Evolutionary conservation across 805 yeast species (phyloP).

Genomic region (Zygoascus tannicola): DNA sequence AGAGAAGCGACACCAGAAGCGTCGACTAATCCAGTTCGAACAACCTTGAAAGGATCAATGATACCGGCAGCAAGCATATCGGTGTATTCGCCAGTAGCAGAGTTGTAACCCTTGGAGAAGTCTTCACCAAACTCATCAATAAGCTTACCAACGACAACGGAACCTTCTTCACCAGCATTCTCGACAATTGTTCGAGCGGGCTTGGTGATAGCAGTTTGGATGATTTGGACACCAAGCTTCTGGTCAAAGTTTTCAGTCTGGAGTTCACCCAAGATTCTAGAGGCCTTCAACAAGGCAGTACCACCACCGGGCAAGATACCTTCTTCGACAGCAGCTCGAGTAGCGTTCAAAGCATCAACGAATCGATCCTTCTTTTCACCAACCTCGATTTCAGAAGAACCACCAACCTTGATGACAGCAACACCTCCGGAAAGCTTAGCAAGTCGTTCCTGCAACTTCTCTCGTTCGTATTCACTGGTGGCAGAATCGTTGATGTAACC

Average conservation of each 20-base stretch:
- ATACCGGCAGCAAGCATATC: conserved; percentile 97
- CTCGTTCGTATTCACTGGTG: conserved; percentile 83
- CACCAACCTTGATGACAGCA: conserved; percentile 96
- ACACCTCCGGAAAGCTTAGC: conserved; percentile 98
- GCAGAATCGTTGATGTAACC: conserved; percentile 61
- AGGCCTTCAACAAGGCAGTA: conserved; percentile 91
- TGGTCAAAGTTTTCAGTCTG: conserved; percentile 87
- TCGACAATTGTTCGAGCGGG: conserved; percentile 94
- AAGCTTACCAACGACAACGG: conserved; percentile 91
- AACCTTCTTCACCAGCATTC: conserved; percentile 96
- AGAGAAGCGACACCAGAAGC: conserved; percentile 97
- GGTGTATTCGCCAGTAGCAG: conserved; percentile 84
- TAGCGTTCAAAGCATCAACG: conserved; percentile 96
- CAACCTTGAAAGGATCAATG: conserved; percentile 97
- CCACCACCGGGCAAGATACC: conserved; percentile 99
- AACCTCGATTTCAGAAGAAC: conserved; percentile 93
- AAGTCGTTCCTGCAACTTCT: conserved; percentile 92
- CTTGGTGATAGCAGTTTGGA: conserved; percentile 83
- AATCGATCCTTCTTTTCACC: conserved; percentile 99
- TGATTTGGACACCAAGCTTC: conserved; percentile 89
- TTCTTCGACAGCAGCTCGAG: conserved; percentile 97
- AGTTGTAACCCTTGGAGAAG: conserved; percentile 86
- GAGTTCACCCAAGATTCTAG: conserved; percentile 59
- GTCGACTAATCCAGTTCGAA: conserved; percentile 88
- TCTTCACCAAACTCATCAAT: conserved; percentile 46